Conservation (phyloP, 1,139 yeast genomes). For the Blastobotrys aristatus region DNA sequence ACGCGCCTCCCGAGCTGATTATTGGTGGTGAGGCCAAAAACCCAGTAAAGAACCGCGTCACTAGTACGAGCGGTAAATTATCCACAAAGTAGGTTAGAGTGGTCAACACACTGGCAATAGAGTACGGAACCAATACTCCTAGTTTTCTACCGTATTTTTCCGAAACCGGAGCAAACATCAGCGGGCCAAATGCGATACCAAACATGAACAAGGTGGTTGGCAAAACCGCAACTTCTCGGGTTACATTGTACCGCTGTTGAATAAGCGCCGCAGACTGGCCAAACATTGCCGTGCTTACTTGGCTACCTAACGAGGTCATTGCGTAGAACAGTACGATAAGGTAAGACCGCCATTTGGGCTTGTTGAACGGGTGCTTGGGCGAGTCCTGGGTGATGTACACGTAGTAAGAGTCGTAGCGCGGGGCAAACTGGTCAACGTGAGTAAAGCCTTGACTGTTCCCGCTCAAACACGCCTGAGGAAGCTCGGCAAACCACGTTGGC, state of each 20-base stretch:
- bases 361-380: constrained; percentile 8
- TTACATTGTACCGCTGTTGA: constrained; percentile 6
- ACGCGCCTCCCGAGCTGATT: constrained; percentile 19
- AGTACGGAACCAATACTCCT: constrained; percentile 15
- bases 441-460: background rate
- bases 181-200: constrained; percentile 19
- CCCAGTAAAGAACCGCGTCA: constrained; percentile 18
- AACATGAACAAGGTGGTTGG: constrained; percentile 19
- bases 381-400: constrained; percentile 2
- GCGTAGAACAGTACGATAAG: constrained; percentile 16
- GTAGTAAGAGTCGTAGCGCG: background rate
- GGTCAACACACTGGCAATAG: constrained; percentile 13
- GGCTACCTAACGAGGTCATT: constrained; percentile 19
- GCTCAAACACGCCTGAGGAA: background rate
- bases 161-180: constrained; percentile 19
- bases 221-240: constrained; percentile 15
- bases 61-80: constrained; percentile 8
- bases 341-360: background rate
- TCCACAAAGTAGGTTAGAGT: constrained; percentile 12
- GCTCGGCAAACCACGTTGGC: background rate
- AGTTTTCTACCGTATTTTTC: constrained; percentile 18
- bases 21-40: constrained; percentile 21
- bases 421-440: background rate
- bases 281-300: constrained; percentile 16
- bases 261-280: constrained; percentile 14